These are phyloP conservation scores for Whalleya microplaca DNA, from an alignment of 2,329 filamentous ascomycete species.

Conservation along the genomic window DNA sequence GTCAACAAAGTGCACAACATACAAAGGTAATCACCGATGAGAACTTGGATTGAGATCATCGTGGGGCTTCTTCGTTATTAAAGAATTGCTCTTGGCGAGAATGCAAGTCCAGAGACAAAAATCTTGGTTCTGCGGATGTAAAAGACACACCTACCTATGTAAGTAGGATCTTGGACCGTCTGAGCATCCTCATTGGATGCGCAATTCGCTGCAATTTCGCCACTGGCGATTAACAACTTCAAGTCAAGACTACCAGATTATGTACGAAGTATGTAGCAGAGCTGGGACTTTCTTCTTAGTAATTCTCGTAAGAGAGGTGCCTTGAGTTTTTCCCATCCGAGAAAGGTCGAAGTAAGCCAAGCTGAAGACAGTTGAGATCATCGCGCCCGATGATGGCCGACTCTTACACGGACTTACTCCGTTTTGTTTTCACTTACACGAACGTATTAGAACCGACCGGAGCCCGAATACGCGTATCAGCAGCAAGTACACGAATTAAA, in stretches of 20 bases:
- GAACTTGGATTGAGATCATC: conserved; percentile 7
- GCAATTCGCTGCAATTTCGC: not conserved
- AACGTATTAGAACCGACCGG: not conserved
- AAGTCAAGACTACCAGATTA: no score
- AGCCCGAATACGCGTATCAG: not conserved
- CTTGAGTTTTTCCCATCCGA: conserved; percentile 13
- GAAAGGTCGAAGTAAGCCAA: conserved; percentile 14
- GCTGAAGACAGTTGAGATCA: conserved; percentile 26
- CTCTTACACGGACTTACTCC: not conserved
- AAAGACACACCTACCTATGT: conserved; percentile 8
- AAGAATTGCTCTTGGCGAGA: conserved; percentile 21
- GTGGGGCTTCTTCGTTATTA: conserved; percentile 6
- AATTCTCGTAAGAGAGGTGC: conserved; percentile 11
- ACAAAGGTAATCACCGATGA: conserved; percentile 9
- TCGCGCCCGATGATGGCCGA: conserved; percentile 1
- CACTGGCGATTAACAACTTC: not conserved
- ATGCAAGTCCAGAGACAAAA: conserved; percentile 14
- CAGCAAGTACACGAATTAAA: not conserved
- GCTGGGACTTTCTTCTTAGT: no score
- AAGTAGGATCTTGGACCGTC: conserved; percentile 3
- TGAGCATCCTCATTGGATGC: conserved; percentile 13
- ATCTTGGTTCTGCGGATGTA: conserved; percentile 3
- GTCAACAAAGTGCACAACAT: not conserved
- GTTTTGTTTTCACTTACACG: not conserved
- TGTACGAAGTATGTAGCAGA: no score